Evolutionary conservation across 257 asterid species (phyloP), one percentile per base, ranked within the genome.

Genomic region (Solanum corneliomulleri): DNA sequence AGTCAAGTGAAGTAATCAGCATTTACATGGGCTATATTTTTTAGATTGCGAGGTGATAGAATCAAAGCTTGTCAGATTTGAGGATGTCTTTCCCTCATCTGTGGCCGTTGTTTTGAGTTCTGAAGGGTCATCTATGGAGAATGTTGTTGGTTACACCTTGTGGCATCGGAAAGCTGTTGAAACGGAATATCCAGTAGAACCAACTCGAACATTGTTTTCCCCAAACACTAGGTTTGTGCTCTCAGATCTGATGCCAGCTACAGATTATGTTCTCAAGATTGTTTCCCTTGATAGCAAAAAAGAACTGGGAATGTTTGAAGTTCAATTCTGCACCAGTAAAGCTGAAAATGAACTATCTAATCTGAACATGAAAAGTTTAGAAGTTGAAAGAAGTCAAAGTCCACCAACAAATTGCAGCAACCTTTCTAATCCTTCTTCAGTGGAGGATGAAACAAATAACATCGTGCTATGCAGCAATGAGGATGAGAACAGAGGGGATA

Each of bases 401-500:
- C 94, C 95, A 42, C 89, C 92, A 9, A 92, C 96, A 58, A 94
- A 94, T 91, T 93, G 92, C 86, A 95, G 99, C 90, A 95, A 94
- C 88, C 95, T 94, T 87, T 97, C 98, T 11, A 95, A 95, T 92
- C 98, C 97, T 86, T 95, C 98, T 35, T 93, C 98, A 1, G 92
- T 95, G 49, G 99, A 96, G 89, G 98, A 96, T 45, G 98, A 94
- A 90, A 94, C 94, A 82, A 93, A 91, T 62, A 91, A 94, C 78
- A 88, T 39, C 74, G 14, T 89, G 88, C 94, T 94, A 37, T 87
- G 92, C 92, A 89, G 91, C 88, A 91, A 86, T 9, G 93, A 86
- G 86, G 91, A 88, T 31, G 92, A 91, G 64, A 89, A 91, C 82
- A 86, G 92, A 88, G 89, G 90, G 60, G 93, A 92, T 25, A 90